phyloP scores from a whole-genome alignment of 257 asterid genomes.

The Perilla frutescens region DNA sequence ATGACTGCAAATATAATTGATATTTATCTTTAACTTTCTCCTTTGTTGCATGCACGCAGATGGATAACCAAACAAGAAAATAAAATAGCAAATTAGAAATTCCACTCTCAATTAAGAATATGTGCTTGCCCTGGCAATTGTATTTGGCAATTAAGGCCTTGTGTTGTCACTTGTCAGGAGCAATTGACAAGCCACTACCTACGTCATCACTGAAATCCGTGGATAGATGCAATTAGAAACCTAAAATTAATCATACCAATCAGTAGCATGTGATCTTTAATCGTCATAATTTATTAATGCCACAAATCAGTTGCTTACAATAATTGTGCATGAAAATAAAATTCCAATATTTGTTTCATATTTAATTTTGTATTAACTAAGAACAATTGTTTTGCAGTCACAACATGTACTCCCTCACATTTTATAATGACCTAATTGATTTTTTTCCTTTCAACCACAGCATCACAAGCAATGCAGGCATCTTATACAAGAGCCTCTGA shows the following conservation, averaged over 20 bases:
- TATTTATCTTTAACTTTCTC: background rate
- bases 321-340: background rate
- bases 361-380: too few species aligned
- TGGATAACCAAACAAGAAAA: constrained; percentile 1
- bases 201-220: constrained; percentile 2
- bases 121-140: background rate
- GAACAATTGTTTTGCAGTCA: background rate
- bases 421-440: background rate
- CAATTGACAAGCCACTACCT: constrained; percentile 16
- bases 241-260: background rate
- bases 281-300: background rate
- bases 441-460: too few species aligned
- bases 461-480: too few species aligned
- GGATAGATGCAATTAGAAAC: background rate
- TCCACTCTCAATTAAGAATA: background rate
- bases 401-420: background rate
- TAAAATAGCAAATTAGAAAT: constrained; percentile 10
- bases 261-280: background rate
- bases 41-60: constrained; percentile 9
- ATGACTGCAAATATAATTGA: constrained; percentile 20
- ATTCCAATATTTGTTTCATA: too few species aligned
- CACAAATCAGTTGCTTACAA: background rate
- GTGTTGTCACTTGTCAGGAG: background rate
- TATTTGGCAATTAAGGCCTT: constrained; percentile 2
- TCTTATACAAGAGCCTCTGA: too few species aligned